Conservation (phyloP, 1,284 basidiomycete species). For the Megacollybia platyphylla region DNA sequence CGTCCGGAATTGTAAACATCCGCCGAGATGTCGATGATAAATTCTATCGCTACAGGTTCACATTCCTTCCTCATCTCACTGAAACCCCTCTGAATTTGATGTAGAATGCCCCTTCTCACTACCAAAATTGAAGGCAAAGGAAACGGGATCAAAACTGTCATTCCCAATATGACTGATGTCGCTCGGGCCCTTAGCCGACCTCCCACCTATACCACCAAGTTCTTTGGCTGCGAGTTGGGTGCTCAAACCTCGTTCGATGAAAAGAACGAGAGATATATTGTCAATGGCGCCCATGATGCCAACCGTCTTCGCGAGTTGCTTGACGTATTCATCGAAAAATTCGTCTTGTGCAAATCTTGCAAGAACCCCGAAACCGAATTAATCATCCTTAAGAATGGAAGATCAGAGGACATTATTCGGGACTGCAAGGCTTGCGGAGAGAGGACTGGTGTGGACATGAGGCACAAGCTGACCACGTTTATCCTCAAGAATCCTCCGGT, state of each 20-base stretch:
- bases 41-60: slow-evolving; percentile 76
- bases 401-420: slow-evolving; percentile 76
- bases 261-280: slow-evolving; percentile 96
- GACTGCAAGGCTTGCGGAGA: slow-evolving; percentile 99
- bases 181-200: slow-evolving; percentile 92
- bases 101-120: slow-evolving; percentile 86
- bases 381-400: slow-evolving; percentile 68
- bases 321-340: slow-evolving; percentile 96
- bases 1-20: slow-evolving; percentile 85
- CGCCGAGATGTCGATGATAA: slow-evolving; percentile 97
- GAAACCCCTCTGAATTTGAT: not conserved
- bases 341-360: slow-evolving; percentile 94
- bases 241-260: slow-evolving; percentile 96
- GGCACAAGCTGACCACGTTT: slow-evolving; percentile 94
- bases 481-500: slow-evolving; percentile 97
- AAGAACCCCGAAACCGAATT: slow-evolving; percentile 99
- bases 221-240: slow-evolving; percentile 97
- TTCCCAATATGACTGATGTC: slow-evolving; percentile 98
- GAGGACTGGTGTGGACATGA: slow-evolving; percentile 88
- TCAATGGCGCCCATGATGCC: slow-evolving; percentile 95
- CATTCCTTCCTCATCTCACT: not conserved
- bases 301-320: slow-evolving; percentile 90
- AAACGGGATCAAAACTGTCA: slow-evolving; percentile 98
- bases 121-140: slow-evolving; percentile 99
- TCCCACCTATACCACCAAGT: slow-evolving; percentile 95